Evolutionary conservation across 1,284 basidiomycete species (phyloP).

Genomic region (Ganoderma lucidum): DNA sequence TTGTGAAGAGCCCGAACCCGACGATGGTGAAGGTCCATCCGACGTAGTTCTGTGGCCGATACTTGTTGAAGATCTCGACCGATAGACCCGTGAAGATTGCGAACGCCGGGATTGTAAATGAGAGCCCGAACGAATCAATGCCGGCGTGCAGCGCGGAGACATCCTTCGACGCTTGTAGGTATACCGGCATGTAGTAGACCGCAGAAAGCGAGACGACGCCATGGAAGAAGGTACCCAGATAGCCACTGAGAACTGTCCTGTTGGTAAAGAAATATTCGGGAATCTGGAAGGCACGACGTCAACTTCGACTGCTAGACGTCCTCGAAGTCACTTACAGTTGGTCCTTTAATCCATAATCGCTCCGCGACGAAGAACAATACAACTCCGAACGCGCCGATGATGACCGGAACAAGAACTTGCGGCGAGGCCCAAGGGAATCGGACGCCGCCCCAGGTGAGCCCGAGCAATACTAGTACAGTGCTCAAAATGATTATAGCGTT

Average conservation of each 20-base stretch:
- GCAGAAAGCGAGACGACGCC: conserved; percentile 24
- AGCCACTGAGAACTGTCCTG: conserved; percentile 44
- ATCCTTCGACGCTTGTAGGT: conserved; percentile 55
- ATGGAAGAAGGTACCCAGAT: conserved; percentile 34
- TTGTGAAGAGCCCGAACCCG: conserved; percentile 47
- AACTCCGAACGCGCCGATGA: conserved; percentile 31
- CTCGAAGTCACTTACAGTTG: conserved; percentile 14
- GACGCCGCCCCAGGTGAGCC: conserved; percentile 34
- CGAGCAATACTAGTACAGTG: conserved; percentile 29
- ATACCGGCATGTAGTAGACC: conserved; percentile 44
- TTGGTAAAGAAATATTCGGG: conserved; percentile 42
- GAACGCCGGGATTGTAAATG: conserved; percentile 41
- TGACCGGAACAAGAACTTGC: conserved; percentile 32
- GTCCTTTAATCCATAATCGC: conserved; percentile 22
- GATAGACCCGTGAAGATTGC: conserved; percentile 41
- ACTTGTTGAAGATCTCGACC: conserved; percentile 41
- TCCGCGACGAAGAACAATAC: conserved; percentile 28
- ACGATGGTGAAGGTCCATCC: conserved; percentile 50
- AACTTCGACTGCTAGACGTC: background rate
- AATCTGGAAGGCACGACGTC: conserved; percentile 22
- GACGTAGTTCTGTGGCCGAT: conserved; percentile 46
- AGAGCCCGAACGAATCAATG: conserved; percentile 44
- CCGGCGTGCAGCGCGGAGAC: conserved; percentile 52
- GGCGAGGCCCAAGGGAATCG: conserved; percentile 30
- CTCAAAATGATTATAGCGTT: conserved; percentile 31